Percentiles rank a stretch among this genome's conserved stretches.
phyloP scores from a whole-genome alignment of 2,329 filamentous ascomycete genomes.

The Parastagonospora avenae region DNA sequence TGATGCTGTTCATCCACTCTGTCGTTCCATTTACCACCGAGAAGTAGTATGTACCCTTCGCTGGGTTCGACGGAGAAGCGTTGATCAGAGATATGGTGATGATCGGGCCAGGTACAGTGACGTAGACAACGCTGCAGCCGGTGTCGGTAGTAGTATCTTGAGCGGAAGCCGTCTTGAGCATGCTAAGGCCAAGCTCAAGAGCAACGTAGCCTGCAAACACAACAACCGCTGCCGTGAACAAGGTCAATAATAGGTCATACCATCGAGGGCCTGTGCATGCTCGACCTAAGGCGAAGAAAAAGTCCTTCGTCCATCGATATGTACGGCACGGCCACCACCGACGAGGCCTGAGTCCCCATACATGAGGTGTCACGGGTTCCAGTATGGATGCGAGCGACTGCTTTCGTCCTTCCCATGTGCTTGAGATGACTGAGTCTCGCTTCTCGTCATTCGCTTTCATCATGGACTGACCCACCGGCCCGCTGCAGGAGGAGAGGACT shows the following conservation, averaged over 20 bases:
- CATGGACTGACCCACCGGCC: background rate
- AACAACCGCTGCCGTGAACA: slow-evolving; percentile 6
- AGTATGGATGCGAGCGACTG: background rate
- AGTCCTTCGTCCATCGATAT: slow-evolving; percentile 12
- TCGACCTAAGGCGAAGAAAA: slow-evolving; percentile 13
- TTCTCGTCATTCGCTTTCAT: background rate
- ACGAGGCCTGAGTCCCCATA: background rate
- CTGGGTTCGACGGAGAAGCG: slow-evolving; percentile 27
- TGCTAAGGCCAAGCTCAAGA: slow-evolving; percentile 24
- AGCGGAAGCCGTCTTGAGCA: slow-evolving; percentile 30
- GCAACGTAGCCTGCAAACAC: slow-evolving; percentile 22
- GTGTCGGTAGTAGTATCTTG: slow-evolving; percentile 24
- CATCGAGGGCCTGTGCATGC: slow-evolving; percentile 11
- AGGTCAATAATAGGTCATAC: slow-evolving; percentile 18
- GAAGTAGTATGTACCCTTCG: slow-evolving; percentile 40
- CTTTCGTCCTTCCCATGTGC: background rate
- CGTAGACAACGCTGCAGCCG: slow-evolving; percentile 40
- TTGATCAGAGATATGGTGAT: slow-evolving; percentile 41
- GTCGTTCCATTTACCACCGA: slow-evolving; percentile 41
- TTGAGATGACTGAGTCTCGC: slow-evolving; percentile 20
- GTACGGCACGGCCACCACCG: slow-evolving; percentile 33
- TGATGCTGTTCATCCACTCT: slow-evolving; percentile 35
- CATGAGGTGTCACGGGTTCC: background rate
- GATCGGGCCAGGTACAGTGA: slow-evolving; percentile 40
- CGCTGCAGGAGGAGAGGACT: background rate